Evolutionary conservation across 2,329 filamentous ascomycete species (phyloP).

Genomic region (Alternaria sp.): DNA sequence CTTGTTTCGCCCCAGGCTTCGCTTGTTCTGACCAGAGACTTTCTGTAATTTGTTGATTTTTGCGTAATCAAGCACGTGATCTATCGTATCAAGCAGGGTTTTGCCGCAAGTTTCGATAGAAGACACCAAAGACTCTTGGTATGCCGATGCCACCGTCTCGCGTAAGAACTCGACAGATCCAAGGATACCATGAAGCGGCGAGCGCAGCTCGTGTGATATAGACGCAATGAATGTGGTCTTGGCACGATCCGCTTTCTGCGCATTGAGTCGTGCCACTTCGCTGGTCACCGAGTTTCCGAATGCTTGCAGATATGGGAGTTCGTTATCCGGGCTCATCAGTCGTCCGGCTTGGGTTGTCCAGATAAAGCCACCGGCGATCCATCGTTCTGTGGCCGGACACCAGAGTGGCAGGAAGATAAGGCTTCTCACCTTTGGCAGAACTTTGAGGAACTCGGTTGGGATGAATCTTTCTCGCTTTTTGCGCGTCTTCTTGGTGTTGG

Average conservation of each 20-base stretch:
- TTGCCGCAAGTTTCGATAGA: slow-evolving; percentile 47
- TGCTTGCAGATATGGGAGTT: slow-evolving; percentile 43
- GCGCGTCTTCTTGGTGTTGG: slow-evolving; percentile 15
- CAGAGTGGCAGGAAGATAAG: slow-evolving; percentile 48
- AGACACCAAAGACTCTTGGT: slow-evolving; percentile 51
- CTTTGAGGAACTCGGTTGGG: slow-evolving; percentile 40
- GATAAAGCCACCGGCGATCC: slow-evolving; percentile 42
- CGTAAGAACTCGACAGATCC: slow-evolving; percentile 48
- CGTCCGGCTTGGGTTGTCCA: slow-evolving; percentile 41
- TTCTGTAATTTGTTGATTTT: slow-evolving; percentile 47
- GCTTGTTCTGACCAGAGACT: slow-evolving; percentile 22
- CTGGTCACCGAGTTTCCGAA: slow-evolving; percentile 45
- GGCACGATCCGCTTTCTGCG: slow-evolving; percentile 40
- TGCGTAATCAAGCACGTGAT: slow-evolving; percentile 48
- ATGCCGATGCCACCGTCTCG: slow-evolving; percentile 37
- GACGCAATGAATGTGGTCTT: slow-evolving; percentile 53
- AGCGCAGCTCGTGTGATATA: slow-evolving; percentile 58
- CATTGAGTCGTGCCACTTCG: slow-evolving; percentile 41
- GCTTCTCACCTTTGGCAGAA: slow-evolving; percentile 43
- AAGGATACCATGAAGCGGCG: slow-evolving; percentile 67
- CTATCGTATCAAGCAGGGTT: slow-evolving; percentile 50
- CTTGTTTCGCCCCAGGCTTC: slow-evolving; percentile 27
- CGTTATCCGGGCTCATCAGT: slow-evolving; percentile 40
- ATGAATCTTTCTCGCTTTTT: slow-evolving; percentile 40
- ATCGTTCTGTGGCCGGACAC: slow-evolving; percentile 43